Evolutionary conservation across 2,329 filamentous ascomycete genomes (phyloP).

Genomic region (Blumeria hordei): DNA sequence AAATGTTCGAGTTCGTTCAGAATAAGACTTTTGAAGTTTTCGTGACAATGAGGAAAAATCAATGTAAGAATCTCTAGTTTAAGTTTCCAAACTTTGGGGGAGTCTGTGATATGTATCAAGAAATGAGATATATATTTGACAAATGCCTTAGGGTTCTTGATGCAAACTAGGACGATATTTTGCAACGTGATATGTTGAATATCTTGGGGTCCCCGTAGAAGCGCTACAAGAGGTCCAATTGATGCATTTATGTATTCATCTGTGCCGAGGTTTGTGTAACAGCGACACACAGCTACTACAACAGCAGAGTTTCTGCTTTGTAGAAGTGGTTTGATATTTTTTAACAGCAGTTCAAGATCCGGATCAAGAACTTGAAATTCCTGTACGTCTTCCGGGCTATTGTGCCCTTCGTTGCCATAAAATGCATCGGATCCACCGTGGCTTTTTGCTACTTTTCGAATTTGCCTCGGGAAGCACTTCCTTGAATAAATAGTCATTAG

Average conservation of each 20-base stretch:
- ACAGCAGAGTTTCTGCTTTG: slow-evolving; percentile 87
- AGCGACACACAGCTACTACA: slow-evolving; percentile 64
- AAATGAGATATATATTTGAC: slow-evolving; percentile 78
- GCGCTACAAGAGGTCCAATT: slow-evolving; percentile 63
- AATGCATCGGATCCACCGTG: slow-evolving; percentile 37
- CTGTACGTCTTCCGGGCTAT: slow-evolving; percentile 18
- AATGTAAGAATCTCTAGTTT: slow-evolving; percentile 82
- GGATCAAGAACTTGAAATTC: slow-evolving; percentile 41
- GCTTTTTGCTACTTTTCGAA: slow-evolving; percentile 29
- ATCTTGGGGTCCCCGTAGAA: slow-evolving; percentile 64
- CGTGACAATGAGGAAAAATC: slow-evolving; percentile 61
- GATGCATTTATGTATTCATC: slow-evolving; percentile 48
- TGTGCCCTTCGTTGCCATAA: slow-evolving; percentile 44
- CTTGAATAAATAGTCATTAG: slow-evolving; percentile 69
- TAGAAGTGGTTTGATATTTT: slow-evolving; percentile 57
- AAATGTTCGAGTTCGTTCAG: slow-evolving; percentile 90
- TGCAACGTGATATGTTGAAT: slow-evolving; percentile 77
- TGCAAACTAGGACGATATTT: slow-evolving; percentile 84
- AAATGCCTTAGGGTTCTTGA: slow-evolving; percentile 54
- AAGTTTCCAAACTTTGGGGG: slow-evolving; percentile 62
- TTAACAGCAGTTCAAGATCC: slow-evolving; percentile 62
- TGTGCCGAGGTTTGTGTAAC: slow-evolving; percentile 67
- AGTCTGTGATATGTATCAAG: slow-evolving; percentile 56
- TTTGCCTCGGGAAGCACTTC: slow-evolving; percentile 60
- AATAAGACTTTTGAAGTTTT: slow-evolving; percentile 61